Evolutionary conservation across 352 stramenopile genomes (phyloP).

Genomic region (Phytophthora tentaculata): DNA sequence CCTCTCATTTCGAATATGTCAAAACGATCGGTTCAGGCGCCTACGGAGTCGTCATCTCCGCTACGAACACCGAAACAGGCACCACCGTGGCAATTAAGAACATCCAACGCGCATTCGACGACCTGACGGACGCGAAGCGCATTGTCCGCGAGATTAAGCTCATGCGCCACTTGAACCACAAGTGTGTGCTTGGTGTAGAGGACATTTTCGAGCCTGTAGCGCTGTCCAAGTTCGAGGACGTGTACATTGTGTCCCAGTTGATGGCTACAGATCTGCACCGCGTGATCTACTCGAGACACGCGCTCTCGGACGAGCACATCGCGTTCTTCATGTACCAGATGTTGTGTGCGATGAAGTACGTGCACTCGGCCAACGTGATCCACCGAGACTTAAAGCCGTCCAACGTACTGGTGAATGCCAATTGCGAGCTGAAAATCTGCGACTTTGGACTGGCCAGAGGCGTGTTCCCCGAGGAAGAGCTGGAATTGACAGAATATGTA

Average conservation of each 20-base stretch:
- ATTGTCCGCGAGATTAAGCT: constrained; percentile 98
- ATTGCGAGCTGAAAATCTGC: constrained; percentile 91
- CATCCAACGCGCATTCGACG: constrained; percentile 94
- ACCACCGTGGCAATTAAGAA: constrained; percentile 93
- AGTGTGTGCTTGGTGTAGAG: constrained; percentile 88
- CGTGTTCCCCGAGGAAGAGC: constrained; percentile 83
- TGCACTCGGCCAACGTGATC: constrained; percentile 94
- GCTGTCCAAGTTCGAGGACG: constrained; percentile 81
- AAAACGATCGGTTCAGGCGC: constrained; percentile 91
- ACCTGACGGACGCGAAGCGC: constrained; percentile 98
- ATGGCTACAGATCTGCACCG: constrained; percentile 92
- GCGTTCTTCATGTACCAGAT: constrained; percentile 93
- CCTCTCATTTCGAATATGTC: constrained; percentile 77
- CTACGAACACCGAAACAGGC: constrained; percentile 47
- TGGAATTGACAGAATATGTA: constrained; percentile 87
- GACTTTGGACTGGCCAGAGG: constrained; percentile 88
- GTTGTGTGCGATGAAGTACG: constrained; percentile 92
- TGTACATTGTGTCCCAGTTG: constrained; percentile 92
- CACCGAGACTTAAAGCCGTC: constrained; percentile 97
- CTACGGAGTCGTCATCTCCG: constrained; percentile 92
- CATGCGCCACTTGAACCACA: constrained; percentile 91
- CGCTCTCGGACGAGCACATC: constrained; percentile 86
- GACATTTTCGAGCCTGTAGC: constrained; percentile 76
- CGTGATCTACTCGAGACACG: constrained; percentile 90
- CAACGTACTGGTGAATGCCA: constrained; percentile 97